Evolutionary conservation across 805 yeast species (phyloP).

Genomic region (Huiozyma sinensis): DNA sequence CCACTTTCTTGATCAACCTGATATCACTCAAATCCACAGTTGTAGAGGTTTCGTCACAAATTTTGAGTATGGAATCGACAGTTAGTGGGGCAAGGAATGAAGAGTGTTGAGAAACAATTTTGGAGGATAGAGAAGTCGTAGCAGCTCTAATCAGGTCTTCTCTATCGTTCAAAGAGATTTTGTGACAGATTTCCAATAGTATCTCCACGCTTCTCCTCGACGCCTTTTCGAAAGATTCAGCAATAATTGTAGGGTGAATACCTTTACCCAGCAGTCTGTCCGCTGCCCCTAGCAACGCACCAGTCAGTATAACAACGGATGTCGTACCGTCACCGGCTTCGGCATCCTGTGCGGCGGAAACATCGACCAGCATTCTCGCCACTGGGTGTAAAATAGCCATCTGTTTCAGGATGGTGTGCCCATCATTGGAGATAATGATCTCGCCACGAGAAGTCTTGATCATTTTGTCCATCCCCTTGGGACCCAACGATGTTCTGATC

Average conservation of each 20-base stretch:
- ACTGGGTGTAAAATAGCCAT: constrained; percentile 99
- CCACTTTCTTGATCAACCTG: constrained; percentile 83
- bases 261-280: constrained; percentile 82
- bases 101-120: constrained; percentile 90
- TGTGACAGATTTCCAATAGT: constrained; percentile 72
- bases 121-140: constrained; percentile 83
- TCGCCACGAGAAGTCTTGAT: constrained; percentile 88
- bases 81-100: constrained; percentile 82
- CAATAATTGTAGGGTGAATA: constrained; percentile 90
- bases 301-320: constrained; percentile 90
- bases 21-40: constrained; percentile 81
- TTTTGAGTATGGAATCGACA: constrained; percentile 83
- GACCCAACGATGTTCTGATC: constrained; percentile 90
- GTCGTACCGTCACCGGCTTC: constrained; percentile 99
- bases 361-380: constrained; percentile 95
- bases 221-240: constrained; percentile 87
- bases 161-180: constrained; percentile 68
- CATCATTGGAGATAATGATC: constrained; percentile 92
- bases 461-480: constrained; percentile 99
- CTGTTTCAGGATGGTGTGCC: constrained; percentile 91
- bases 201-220: constrained; percentile 75
- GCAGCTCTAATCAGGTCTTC: constrained; percentile 87
- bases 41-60: constrained; percentile 47
- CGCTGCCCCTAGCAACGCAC: constrained; percentile 90
- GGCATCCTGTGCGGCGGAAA: constrained; percentile 94